Conservation (phyloP, 148 eudicot species). For the Chenopodium formosanum region DNA sequence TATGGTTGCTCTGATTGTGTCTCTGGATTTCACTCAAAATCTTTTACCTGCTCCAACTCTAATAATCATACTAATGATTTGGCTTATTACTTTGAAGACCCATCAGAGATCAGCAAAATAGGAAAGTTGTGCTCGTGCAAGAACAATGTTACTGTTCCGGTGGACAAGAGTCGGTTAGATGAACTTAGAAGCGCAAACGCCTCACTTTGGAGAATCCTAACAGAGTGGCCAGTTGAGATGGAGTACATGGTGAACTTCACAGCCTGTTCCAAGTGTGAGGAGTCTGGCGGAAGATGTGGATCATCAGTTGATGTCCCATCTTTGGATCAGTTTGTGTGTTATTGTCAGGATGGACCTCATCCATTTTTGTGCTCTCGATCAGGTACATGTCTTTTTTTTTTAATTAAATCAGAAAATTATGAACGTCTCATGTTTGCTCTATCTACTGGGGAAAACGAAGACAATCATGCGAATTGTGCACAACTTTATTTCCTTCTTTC, state of each 20-base stretch:
- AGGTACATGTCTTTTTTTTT: neutral
- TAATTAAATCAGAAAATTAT: neutral
- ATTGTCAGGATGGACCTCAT: constrained; percentile 5
- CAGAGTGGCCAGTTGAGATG: constrained; percentile 1
- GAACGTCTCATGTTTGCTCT: too few species aligned
- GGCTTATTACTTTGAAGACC: constrained; percentile 4
- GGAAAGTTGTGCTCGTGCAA: constrained; percentile 8
- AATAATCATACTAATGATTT: neutral
- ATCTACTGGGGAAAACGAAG: too few species aligned
- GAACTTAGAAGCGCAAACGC: neutral
- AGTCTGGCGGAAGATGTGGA: constrained; percentile 23
- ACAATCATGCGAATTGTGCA: too few species aligned
- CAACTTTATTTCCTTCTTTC: too few species aligned
- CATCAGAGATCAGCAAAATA: neutral
- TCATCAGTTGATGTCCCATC: neutral
- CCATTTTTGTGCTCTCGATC: neutral
- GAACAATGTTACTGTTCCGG: constrained; percentile 3
- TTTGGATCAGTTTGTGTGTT: constrained; percentile 6
- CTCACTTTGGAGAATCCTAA: neutral
- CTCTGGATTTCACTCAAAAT: neutral
- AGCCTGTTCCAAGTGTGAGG: constrained; percentile 8
- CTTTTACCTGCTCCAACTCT: neutral
- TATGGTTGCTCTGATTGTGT: constrained; percentile 3
- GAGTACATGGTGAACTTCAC: constrained; percentile 7
- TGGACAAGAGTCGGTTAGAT: neutral